Evolutionary conservation across 2,329 filamentous ascomycete genomes (phyloP).

Genomic region (Cercospora nicotianae): DNA sequence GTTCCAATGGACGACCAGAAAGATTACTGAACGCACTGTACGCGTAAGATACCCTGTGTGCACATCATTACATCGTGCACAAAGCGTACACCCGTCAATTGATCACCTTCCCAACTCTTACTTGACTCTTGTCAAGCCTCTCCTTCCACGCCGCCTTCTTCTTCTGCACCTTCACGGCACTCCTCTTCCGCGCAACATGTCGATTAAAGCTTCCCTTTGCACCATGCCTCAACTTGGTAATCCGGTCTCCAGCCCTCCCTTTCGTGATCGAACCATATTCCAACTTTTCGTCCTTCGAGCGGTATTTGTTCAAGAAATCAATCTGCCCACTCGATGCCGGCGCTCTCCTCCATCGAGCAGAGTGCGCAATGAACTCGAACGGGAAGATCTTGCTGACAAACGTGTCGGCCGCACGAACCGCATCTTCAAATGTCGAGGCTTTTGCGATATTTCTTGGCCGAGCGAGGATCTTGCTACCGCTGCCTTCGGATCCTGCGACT

Average conservation of each 20-base stretch:
- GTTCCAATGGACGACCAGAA: not conserved
- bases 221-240: slow-evolving; percentile 86
- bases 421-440: slow-evolving; percentile 67
- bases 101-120: not conserved
- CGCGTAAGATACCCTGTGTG: not conserved
- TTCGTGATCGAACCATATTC: slow-evolving; percentile 64
- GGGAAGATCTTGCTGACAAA: slow-evolving; percentile 37
- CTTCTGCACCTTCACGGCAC: slow-evolving; percentile 40
- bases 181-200: slow-evolving; percentile 37
- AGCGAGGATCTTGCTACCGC: slow-evolving; percentile 59
- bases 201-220: slow-evolving; percentile 62
- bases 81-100: not conserved
- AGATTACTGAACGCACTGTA: not conserved
- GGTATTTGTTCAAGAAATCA: slow-evolving; percentile 66
- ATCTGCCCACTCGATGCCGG: slow-evolving; percentile 65
- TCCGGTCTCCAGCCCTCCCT: slow-evolving; percentile 83
- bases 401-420: slow-evolving; percentile 81
- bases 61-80: not conserved
- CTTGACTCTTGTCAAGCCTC: slow-evolving; percentile 32
- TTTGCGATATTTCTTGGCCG: slow-evolving; percentile 67
- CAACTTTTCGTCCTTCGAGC: slow-evolving; percentile 57
- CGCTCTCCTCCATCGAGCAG: slow-evolving; percentile 67
- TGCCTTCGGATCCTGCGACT: slow-evolving; percentile 33
- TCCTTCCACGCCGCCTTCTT: slow-evolving; percentile 50
- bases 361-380: slow-evolving; percentile 63